Percentiles rank a stretch among this genome's conserved stretches.
These are phyloP conservation scores for Sambucus nigra DNA, from an alignment of 129 eudicot species.

Conservation along the genomic window DNA sequence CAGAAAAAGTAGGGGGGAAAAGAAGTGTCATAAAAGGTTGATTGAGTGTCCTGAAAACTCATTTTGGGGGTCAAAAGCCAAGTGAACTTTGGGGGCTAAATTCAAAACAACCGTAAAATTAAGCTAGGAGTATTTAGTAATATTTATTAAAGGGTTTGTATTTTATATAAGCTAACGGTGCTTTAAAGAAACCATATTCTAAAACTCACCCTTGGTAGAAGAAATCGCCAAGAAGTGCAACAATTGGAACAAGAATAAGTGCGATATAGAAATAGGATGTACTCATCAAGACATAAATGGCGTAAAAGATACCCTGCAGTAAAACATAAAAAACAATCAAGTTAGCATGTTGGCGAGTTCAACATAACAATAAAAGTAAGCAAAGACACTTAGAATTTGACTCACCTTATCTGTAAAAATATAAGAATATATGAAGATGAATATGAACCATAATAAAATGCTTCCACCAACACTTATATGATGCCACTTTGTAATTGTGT, in stretches of 20 bases:
- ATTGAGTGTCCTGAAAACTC: too few species aligned
- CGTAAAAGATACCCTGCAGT: constrained; percentile 62
- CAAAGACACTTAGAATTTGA: not conserved
- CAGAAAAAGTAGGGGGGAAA: too few species aligned
- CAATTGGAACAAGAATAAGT: constrained; percentile 66
- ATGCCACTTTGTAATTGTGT: constrained; percentile 91
- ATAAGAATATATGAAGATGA: constrained; percentile 70
- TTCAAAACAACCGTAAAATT: too few species aligned
- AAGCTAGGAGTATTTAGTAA: too few species aligned
- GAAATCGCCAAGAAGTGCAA: constrained; percentile 75
- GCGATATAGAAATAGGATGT: constrained; percentile 67
- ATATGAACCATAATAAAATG: constrained; percentile 68
- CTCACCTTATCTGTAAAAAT: constrained; percentile 55
- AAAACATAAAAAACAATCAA: constrained; percentile 4
- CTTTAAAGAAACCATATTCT: not conserved
- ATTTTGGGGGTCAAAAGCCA: too few species aligned
- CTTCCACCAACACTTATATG: constrained; percentile 87
- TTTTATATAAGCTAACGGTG: not conserved
- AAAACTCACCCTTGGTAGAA: constrained; percentile 64
- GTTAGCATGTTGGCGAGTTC: constrained; percentile 5
- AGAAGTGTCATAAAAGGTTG: too few species aligned
- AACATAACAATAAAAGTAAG: not conserved
- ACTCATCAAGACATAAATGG: constrained; percentile 59
- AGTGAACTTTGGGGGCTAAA: too few species aligned
- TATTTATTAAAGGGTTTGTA: too few species aligned